Conservation (phyloP, 805 yeast species). For the Candida ponderosae region DNA sequence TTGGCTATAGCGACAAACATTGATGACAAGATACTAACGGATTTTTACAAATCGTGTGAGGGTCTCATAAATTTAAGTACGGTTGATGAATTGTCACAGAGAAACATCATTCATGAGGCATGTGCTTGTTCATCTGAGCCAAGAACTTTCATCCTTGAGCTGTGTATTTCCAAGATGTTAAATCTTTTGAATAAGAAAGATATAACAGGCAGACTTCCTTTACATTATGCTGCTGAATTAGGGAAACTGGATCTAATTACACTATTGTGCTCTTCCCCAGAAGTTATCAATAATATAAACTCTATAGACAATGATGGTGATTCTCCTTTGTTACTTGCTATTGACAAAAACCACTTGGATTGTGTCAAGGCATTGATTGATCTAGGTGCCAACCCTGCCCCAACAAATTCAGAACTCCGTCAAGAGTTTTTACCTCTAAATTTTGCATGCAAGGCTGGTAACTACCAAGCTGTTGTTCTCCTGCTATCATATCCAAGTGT, state of each 20-base stretch:
- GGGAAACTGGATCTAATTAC: constrained; percentile 39
- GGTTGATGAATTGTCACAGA: constrained; percentile 65
- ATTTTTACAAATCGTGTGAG: constrained; percentile 32
- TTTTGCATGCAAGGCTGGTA: constrained; percentile 83
- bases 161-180: constrained; percentile 16
- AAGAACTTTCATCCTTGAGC: constrained; percentile 15
- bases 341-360: constrained; percentile 55
- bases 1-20: constrained; percentile 59
- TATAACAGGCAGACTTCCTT: constrained; percentile 68
- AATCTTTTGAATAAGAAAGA: constrained; percentile 39
- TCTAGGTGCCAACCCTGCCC: constrained; percentile 40
- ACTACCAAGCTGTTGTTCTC: constrained; percentile 58
- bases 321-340: constrained; percentile 78
- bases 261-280: constrained; percentile 25
- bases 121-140: constrained; percentile 15
- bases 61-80: constrained; percentile 50
- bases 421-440: constrained; percentile 72
- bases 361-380: constrained; percentile 42
- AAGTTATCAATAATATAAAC: constrained; percentile 20
- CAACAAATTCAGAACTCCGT: constrained; percentile 37
- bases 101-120: constrained; percentile 72
- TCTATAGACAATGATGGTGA: constrained; percentile 64
- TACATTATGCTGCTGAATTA: constrained; percentile 76
- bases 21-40: constrained; percentile 42
- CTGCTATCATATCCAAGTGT: constrained; percentile 21